A percentile compares a stretch with the other conserved stretches of the same genome.
These are phyloP conservation scores for Phytophthora podocarpi DNA, from an alignment of 352 stramenopile genomes.

Conservation along the genomic window DNA sequence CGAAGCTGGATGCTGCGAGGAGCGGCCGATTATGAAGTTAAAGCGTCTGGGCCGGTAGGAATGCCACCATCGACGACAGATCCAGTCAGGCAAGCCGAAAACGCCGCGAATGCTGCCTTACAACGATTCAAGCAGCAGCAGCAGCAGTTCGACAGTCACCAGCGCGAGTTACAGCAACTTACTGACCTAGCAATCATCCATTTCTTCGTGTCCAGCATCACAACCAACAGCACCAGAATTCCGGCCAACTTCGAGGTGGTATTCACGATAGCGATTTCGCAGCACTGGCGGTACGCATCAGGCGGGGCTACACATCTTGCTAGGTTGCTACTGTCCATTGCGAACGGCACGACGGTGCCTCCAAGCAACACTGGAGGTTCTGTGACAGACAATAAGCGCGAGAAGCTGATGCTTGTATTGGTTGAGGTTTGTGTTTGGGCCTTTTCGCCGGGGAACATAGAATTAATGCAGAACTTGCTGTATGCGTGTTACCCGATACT, in stretches of 20 bases:
- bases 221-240: neutral
- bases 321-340: conserved; percentile 18
- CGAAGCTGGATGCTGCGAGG: neutral
- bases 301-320: conserved; percentile 18
- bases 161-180: conserved; percentile 24
- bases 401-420: conserved; percentile 39
- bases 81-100: neutral
- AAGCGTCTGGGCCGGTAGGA: conserved; percentile 1
- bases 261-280: conserved; percentile 23
- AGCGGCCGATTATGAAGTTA: neutral
- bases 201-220: conserved; percentile 22
- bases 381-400: neutral
- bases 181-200: conserved; percentile 30
- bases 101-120: neutral
- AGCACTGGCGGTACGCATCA: conserved; percentile 21
- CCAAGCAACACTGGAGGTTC: neutral
- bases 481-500: conserved; percentile 23
- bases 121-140: conserved; percentile 21
- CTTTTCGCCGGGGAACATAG: conserved; percentile 28
- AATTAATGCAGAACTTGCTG: conserved; percentile 31
- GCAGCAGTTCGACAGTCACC: conserved; percentile 9
- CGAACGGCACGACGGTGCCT: neutral
- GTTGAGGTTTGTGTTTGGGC: conserved; percentile 37
- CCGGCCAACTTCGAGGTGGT: conserved; percentile 11
- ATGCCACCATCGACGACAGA: conserved; percentile 5